Evolutionary conservation across 257 asterid genomes (phyloP), one percentile per base, ranked within the genome.

Genomic region (Nicotiana undulata): DNA sequence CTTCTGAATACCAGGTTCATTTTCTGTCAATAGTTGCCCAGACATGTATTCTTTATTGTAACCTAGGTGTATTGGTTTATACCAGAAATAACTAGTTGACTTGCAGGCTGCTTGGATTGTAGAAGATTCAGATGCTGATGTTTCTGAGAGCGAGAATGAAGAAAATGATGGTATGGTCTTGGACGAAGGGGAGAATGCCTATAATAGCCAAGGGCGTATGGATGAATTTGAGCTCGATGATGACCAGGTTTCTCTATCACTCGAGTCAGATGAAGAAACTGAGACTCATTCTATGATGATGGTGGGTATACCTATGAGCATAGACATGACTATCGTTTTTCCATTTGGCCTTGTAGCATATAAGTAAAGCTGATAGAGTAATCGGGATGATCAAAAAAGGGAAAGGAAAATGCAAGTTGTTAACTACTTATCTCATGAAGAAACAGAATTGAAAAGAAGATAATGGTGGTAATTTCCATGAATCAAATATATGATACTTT

Each of bases 71-170:
- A 24, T 49, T 74, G 61, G 61, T 49, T 24, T 74, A 49, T 74
- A 15, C 26, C 44, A 49, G 61, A 74, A 74, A 15, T 74, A 24
- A 74, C 49, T 74, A 74, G 78, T 24, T 24, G 61, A 74, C 17
- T 76, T 89, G 59, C 93, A 96, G 99, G 97, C 99, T 78, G 94
- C 99, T 82, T 96, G 99, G 99, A 94, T 94, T 85, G 92, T 89
- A 60, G 98, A 95, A 60, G 92, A 89, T 84, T 92, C 97, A 1
- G 97, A 90, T 60, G 86, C 29, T 80, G 98, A 94, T 31, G 59
- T 83, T 85, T 80, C 92, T 44, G 95, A 86, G 79, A 85, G 90
- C 66, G 97, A 95, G 83, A 97, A 86, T 26, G 90, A 76, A 77
- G 99, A 68, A 82, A 92, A 85, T 77, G 95, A 93, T 86, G 92